Conservation (phyloP, 345 rosid species). For the Ailanthus altissimus region DNA sequence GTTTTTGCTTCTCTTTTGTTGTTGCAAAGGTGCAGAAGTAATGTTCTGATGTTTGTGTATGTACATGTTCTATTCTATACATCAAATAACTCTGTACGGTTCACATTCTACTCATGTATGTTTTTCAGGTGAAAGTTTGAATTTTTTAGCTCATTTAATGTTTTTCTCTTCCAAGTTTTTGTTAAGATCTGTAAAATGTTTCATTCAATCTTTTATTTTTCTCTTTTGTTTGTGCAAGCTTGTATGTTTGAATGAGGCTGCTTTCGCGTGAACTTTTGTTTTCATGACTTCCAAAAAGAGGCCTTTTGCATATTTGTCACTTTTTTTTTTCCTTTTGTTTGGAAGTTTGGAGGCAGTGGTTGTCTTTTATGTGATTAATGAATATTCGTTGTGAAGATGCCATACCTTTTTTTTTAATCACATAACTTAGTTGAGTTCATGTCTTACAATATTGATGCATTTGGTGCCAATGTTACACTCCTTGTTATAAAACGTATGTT, state of each 20-base stretch:
- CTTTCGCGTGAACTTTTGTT: conserved; percentile 4
- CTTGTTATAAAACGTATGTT: neutral
- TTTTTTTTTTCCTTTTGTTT: neutral
- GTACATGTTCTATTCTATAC: neutral
- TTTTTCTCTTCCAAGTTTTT: neutral
- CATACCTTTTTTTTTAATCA: neutral
- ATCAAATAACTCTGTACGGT: neutral
- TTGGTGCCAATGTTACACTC: neutral
- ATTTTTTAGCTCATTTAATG: neutral
- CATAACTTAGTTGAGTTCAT: neutral
- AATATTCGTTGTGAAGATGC: conserved; percentile 20
- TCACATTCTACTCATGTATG: neutral
- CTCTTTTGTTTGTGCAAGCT: neutral
- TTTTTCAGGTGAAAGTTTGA: neutral
- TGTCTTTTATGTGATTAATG: conserved; percentile 5
- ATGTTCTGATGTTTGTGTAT: neutral
- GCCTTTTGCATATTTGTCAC: neutral
- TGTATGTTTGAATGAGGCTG: neutral
- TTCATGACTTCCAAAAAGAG: neutral
- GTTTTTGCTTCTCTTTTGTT: neutral
- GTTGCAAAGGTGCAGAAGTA: no score
- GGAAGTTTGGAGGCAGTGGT: neutral
- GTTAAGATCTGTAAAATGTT: conserved; percentile 15
- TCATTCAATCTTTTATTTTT: neutral
- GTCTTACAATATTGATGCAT: neutral